phyloP scores from a whole-genome alignment of 2,329 filamentous ascomycete species.

The Epichloe scottii region DNA sequence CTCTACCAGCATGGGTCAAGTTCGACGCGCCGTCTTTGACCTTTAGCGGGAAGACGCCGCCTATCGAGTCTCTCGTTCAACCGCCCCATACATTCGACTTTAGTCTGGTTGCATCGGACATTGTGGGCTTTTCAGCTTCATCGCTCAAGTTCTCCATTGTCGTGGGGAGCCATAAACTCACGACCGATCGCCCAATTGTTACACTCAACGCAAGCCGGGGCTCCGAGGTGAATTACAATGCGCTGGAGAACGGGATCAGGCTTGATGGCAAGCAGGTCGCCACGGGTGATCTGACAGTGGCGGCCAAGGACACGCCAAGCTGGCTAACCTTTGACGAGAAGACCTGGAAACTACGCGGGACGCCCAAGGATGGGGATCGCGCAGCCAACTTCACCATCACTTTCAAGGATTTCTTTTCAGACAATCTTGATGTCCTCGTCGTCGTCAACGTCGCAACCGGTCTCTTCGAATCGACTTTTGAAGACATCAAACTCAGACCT shows the following conservation, averaged over 20 bases:
- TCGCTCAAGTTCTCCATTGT: constrained; percentile 56
- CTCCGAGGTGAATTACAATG: constrained; percentile 36
- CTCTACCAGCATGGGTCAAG: constrained; percentile 72
- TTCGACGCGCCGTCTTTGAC: constrained; percentile 53
- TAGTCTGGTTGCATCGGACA: constrained; percentile 64
- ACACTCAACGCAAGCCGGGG: constrained; percentile 44
- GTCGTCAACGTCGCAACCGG: constrained; percentile 22
- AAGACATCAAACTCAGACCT: constrained; percentile 26
- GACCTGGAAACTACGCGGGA: constrained; percentile 53
- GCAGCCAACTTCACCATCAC: constrained; percentile 51
- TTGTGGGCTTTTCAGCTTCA: constrained; percentile 61
- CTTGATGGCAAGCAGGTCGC: constrained; percentile 43
- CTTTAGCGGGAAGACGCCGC: constrained; percentile 61
- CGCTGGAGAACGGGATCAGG: constrained; percentile 37
- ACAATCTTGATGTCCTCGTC: constrained; percentile 44
- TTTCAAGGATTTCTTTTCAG: constrained; percentile 45
- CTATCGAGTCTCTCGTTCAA: constrained; percentile 47
- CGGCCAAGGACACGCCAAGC: constrained; percentile 39
- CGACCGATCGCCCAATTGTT: constrained; percentile 45
- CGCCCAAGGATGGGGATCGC: constrained; percentile 42
- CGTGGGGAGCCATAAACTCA: constrained; percentile 58
- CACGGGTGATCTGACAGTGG: constrained; percentile 39
- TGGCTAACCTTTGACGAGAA: constrained; percentile 58
- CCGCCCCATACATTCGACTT: constrained; percentile 63
- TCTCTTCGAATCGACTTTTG: constrained; percentile 28